A percentile compares a stretch with the other conserved stretches of the same genome.
Conservation (phyloP, 2,329 filamentous ascomycete species). For the Scedosporium minutisporum region DNA sequence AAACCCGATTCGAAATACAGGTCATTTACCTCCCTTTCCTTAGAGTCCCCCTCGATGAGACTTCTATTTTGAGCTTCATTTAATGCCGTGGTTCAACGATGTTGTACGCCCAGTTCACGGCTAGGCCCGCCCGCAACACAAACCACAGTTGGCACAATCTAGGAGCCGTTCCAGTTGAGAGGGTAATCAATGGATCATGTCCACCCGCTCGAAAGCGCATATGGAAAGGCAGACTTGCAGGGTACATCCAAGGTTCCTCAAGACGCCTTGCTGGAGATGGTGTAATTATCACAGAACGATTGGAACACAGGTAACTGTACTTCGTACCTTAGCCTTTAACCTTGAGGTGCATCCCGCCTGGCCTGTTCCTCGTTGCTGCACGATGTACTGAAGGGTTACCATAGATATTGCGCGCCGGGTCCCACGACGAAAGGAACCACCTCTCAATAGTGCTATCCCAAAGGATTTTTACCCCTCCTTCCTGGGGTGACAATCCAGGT, state of each 20-base stretch:
- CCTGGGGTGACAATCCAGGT: neutral
- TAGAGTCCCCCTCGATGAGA: neutral
- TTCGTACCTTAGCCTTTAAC: neutral
- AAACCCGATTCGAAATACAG: neutral
- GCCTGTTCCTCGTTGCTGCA: neutral
- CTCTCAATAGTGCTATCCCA: no score
- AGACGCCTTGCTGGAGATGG: no score
- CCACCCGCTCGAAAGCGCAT: no score
- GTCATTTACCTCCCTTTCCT: neutral
- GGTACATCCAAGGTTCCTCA: no score
- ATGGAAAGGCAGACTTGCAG: no score
- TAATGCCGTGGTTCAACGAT: neutral
- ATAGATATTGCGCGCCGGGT: neutral
- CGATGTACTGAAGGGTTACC: neutral
- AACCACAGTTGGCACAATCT: neutral
- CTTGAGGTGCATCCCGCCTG: neutral
- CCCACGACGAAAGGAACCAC: neutral
- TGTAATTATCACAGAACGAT: no score
- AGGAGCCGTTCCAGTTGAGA: neutral
- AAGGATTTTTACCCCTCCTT: neutral
- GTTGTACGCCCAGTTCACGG: neutral
- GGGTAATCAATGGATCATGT: neutral
- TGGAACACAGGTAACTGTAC: no score
- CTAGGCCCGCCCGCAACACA: neutral
- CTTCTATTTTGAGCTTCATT: constrained; percentile 1